Evolutionary conservation across 306 rosid genomes (phyloP).

Genomic region (Cucumis melo): DNA sequence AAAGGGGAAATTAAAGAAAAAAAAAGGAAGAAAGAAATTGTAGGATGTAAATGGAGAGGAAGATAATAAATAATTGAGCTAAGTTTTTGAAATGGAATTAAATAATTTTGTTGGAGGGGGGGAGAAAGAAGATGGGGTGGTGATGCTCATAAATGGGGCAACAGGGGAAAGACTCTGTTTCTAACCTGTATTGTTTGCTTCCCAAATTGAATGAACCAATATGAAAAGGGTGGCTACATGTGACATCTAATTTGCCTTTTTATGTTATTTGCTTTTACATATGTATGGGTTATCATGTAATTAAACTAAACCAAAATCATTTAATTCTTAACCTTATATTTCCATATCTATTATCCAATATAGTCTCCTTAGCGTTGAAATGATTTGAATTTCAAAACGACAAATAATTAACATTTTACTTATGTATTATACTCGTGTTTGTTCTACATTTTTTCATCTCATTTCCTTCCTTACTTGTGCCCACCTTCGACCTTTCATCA

Average conservation of each 20-base stretch:
- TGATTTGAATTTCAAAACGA: too few relatives aligned
- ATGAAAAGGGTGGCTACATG: background rate
- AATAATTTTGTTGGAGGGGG: background rate
- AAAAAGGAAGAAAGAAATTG: background rate
- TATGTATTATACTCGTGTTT: too few relatives aligned
- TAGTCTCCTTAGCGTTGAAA: too few relatives aligned
- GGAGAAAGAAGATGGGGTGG: background rate
- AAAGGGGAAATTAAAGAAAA: background rate
- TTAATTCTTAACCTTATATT: background rate
- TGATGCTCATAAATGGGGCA: slow-evolving; percentile 1
- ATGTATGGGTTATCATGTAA: background rate
- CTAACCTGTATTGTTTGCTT: background rate
- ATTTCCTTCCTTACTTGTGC: too few relatives aligned
- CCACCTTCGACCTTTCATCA: too few relatives aligned
- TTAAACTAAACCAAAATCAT: background rate
- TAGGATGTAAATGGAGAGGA: background rate
- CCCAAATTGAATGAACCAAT: background rate
- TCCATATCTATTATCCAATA: too few relatives aligned
- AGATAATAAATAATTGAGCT: background rate
- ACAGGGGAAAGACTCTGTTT: background rate
- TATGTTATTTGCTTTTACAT: background rate
- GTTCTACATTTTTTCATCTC: too few relatives aligned
- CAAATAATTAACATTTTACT: too few relatives aligned
- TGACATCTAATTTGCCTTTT: background rate
- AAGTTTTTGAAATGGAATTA: background rate